A percentile compares a stretch with the other conserved stretches of the same genome.
phyloP scores from a whole-genome alignment of 148 eudicot species.

The Arctostaphylos glauca region DNA sequence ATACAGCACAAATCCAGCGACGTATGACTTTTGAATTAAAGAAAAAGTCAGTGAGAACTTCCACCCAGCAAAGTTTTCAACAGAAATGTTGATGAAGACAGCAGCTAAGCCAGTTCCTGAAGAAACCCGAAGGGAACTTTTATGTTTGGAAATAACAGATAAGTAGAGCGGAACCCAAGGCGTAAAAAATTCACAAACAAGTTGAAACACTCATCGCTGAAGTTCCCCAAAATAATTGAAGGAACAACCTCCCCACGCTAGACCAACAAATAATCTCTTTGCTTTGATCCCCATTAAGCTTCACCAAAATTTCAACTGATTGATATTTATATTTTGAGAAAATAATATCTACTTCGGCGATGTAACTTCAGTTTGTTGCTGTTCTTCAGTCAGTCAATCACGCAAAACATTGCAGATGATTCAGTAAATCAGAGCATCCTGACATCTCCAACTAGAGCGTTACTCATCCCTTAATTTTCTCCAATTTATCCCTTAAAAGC shows the following conservation, averaged over 20 bases:
- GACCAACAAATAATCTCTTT: neutral
- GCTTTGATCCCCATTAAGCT: neutral
- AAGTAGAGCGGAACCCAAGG: neutral
- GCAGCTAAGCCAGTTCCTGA: slow-evolving; percentile 98
- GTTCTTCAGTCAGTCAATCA: neutral
- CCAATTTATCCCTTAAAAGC: neutral
- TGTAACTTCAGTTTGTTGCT: neutral
- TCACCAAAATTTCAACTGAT: neutral
- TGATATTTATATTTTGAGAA: neutral
- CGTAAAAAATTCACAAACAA: neutral
- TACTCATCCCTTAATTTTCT: neutral
- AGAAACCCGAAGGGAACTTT: slow-evolving; percentile 19
- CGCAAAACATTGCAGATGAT: neutral
- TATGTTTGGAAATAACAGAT: neutral
- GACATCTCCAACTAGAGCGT: neutral
- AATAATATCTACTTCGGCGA: neutral
- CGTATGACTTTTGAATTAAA: slow-evolving; percentile 85
- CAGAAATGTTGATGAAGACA: slow-evolving; percentile 87
- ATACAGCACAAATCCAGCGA: slow-evolving; percentile 84
- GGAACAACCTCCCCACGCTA: neutral
- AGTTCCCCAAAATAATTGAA: neutral
- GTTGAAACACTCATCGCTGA: neutral
- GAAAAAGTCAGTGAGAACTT: slow-evolving; percentile 83
- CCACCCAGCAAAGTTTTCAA: slow-evolving; percentile 99
- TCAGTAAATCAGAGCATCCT: neutral